Base-by-base conservation (phyloP, 805 yeast genomes). In the Candida multigemmis region DNA sequence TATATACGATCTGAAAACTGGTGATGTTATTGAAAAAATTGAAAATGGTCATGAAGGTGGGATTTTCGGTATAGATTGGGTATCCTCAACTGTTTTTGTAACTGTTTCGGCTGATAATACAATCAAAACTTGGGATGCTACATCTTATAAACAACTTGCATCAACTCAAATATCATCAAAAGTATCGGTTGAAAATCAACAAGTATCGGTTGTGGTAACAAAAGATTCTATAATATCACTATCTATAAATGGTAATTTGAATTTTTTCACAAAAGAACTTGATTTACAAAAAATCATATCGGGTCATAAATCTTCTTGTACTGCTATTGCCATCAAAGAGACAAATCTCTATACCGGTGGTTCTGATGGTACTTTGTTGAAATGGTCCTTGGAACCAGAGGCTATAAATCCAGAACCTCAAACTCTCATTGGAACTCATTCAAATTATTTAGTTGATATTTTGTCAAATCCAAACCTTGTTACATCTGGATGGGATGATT, bases 401-500 rank as follows among this genome's bases (percentile, higher is more conserved):
- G 21, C 20, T 7, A 29, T 43, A 21, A 22, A 22, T 12, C 31
- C 48, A 3, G 33, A 63, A 11, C 49, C 58, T 24, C 30, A n/a
- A 7, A n/a, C 10, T 4, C 7, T 27, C 9, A 66, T 67, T 9
- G 46, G 51, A 2, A 54, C 56, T 2, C 96, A 87, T 50, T 46
- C 68, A 1, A 85, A 86, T 38, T 68, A 78, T 35, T 68, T 89
- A 23, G 74, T 71, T 18, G 75, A 77, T 3, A 66, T 70, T 11
- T 34, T 50, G 11, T 28, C 19, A 39, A 42, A 45, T 8, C 50
- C 46, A 1, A 42, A 50, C 1, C 28, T 54, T 5, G 42, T 73
- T 12, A 64, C 85, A n/a, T 61, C 74, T 12, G 93, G 87, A 3
- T 91, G 97, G 97, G 98, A 89, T 53, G 94, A 84, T 45, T 71